phyloP scores from a whole-genome alignment of 306 rosid genomes.

The Vicia sativa region DNA sequence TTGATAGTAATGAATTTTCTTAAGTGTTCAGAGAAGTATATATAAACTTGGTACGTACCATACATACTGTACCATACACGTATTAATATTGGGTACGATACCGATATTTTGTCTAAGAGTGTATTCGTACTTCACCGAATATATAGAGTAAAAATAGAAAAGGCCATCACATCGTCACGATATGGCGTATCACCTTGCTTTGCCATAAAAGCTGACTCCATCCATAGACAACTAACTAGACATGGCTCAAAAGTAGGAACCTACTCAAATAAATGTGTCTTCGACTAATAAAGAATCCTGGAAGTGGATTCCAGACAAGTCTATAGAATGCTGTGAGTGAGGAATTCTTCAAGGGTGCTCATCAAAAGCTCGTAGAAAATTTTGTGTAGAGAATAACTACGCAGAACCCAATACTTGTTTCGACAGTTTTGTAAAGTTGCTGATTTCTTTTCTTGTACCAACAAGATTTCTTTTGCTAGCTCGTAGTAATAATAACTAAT shows the following conservation, averaged over 20 bases:
- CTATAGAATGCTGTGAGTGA: not conserved
- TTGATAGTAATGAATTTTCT: too few relatives aligned
- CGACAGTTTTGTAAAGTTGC: not conserved
- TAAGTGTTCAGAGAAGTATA: too few relatives aligned
- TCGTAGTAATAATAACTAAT: too few relatives aligned
- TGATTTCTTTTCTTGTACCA: too few relatives aligned
- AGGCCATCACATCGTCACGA: constrained; percentile 43
- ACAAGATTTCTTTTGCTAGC: too few relatives aligned
- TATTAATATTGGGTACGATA: too few relatives aligned
- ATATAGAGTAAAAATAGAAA: not conserved
- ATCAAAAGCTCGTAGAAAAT: constrained; percentile 6
- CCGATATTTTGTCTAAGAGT: too few relatives aligned
- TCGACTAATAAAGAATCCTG: constrained; percentile 33
- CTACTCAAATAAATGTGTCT: constrained; percentile 30
- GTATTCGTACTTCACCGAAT: too few relatives aligned
- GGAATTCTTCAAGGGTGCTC: not conserved
- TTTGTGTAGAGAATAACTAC: constrained; percentile 9
- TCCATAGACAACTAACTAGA: constrained; percentile 38
- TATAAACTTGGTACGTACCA: too few relatives aligned
- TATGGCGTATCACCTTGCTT: constrained; percentile 39
- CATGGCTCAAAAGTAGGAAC: constrained; percentile 25
- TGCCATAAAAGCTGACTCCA: constrained; percentile 38
- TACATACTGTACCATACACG: too few relatives aligned
- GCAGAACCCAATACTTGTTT: constrained; percentile 30
- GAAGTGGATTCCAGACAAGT: constrained; percentile 43